Conservation (phyloP, 2,329 filamentous ascomycete species). For the Dactylellina haptotyla region DNA sequence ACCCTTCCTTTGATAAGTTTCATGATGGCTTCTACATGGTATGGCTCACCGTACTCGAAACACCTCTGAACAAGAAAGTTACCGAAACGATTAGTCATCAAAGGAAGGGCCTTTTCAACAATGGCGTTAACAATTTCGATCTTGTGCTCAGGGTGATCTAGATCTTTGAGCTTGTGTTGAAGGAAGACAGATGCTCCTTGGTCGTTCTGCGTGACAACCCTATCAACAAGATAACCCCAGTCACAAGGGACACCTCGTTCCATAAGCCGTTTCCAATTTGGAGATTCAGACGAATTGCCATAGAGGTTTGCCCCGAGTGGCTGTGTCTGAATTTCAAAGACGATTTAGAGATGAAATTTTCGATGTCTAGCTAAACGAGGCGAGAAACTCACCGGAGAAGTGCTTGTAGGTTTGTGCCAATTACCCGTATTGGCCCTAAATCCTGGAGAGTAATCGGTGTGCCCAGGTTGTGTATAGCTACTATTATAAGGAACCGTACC, state of each 20-base stretch:
- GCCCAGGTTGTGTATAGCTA: slow-evolving; percentile 15
- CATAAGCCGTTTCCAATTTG: slow-evolving; percentile 53
- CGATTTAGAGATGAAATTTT: not conserved
- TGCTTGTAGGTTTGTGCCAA: slow-evolving; percentile 23
- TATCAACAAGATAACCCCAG: slow-evolving; percentile 99
- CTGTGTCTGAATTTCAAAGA: slow-evolving; percentile 13
- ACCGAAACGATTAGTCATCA: slow-evolving; percentile 98
- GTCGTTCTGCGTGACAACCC: slow-evolving; percentile 99
- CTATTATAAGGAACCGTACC: slow-evolving; percentile 22
- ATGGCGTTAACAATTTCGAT: slow-evolving; percentile 97
- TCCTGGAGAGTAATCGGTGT: slow-evolving; percentile 36
- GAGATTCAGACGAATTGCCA: slow-evolving; percentile 42
- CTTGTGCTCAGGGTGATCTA: slow-evolving; percentile 93
- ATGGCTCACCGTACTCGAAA: slow-evolving; percentile 95
- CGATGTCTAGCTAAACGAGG: too few species aligned
- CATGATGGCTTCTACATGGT: slow-evolving; percentile 94
- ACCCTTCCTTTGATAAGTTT: slow-evolving; percentile 94
- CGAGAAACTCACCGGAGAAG: slow-evolving; percentile 27
- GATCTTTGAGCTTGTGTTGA: slow-evolving; percentile 93
- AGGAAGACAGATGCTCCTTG: slow-evolving; percentile 99
- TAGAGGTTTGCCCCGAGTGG: slow-evolving; percentile 35
- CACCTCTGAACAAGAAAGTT: slow-evolving; percentile 98
- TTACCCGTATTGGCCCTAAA: slow-evolving; percentile 17
- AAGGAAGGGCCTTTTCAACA: slow-evolving; percentile 68
- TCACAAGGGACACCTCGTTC: slow-evolving; percentile 71